Conservation (phyloP, 768 basidiomycete genomes). For the Boletus pseudo-olivaceus region DNA sequence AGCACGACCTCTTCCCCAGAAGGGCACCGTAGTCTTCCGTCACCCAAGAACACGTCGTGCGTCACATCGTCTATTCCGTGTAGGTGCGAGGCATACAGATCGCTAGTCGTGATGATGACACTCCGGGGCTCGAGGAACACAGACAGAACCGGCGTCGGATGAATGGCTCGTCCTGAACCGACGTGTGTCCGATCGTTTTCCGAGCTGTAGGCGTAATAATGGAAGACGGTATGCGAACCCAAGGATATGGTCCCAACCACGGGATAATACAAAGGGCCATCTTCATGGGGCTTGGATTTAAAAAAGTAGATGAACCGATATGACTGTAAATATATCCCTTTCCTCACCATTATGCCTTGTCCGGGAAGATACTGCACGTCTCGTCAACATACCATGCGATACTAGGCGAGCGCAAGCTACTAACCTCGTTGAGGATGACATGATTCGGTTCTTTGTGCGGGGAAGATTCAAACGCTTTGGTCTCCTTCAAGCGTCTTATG, state of each 20-base stretch:
- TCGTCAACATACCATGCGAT: conserved; percentile 14
- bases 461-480: conserved; percentile 59
- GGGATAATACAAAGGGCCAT: conserved; percentile 85
- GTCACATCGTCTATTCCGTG: conserved; percentile 73
- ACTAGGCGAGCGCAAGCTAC: conserved; percentile 8
- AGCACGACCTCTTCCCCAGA: conserved; percentile 35
- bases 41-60: conserved; percentile 44
- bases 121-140: conserved; percentile 84
- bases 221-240: conserved; percentile 77
- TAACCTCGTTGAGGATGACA: conserved; percentile 82
- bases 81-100: conserved; percentile 67
- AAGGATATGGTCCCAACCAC: conserved; percentile 90
- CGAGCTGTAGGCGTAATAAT: conserved; percentile 67
- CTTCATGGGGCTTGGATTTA: conserved; percentile 75
- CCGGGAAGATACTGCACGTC: conserved; percentile 68
- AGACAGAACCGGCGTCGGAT: conserved; percentile 62
- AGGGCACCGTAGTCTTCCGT: conserved; percentile 22
- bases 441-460: conserved; percentile 79
- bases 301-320: conserved; percentile 1
- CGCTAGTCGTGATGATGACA: conserved; percentile 67
- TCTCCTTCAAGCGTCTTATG: conserved; percentile 60
- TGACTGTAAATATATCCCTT: conserved; percentile 2
- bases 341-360: conserved; percentile 86
- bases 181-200: conserved; percentile 19
- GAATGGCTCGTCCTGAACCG: conserved; percentile 50